These are phyloP conservation scores for Acanthochlamys bracteata DNA, from an alignment of 106 monocot species.

Conservation along the genomic window DNA sequence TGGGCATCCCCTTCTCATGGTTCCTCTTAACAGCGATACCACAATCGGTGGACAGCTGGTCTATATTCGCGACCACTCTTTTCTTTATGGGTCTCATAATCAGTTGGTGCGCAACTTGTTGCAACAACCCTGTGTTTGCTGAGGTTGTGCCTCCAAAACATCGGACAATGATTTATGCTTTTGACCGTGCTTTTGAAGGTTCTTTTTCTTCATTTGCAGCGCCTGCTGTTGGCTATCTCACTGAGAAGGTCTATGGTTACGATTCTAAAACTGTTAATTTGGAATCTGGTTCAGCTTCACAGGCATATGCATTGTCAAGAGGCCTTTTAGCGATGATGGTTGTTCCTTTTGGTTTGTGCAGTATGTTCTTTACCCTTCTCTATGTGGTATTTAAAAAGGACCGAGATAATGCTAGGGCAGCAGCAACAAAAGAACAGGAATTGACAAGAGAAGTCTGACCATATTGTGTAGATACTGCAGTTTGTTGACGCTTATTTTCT, in stretches of 20 bases:
- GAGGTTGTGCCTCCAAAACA: constrained; percentile 84
- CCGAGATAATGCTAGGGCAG: constrained; percentile 35
- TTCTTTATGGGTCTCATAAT: constrained; percentile 86
- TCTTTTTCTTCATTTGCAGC: constrained; percentile 90
- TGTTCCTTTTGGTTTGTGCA: constrained; percentile 66
- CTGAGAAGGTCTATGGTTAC: constrained; percentile 81
- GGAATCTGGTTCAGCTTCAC: constrained; percentile 29
- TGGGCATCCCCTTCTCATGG: constrained; percentile 87
- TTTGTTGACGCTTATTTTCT: neutral
- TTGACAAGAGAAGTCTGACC: constrained; percentile 9
- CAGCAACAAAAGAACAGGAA: constrained; percentile 45
- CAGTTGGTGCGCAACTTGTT: constrained; percentile 87
- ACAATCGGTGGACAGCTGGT: constrained; percentile 45
- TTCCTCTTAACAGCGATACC: constrained; percentile 64
- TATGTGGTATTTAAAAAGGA: constrained; percentile 61
- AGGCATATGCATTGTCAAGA: constrained; percentile 74
- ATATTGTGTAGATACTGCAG: neutral
- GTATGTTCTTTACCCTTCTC: constrained; percentile 58
- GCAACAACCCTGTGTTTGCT: constrained; percentile 96
- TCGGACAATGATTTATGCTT: constrained; percentile 93
- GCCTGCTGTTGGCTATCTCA: constrained; percentile 68
- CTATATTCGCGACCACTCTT: constrained; percentile 46
- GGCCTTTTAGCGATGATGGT: constrained; percentile 67
- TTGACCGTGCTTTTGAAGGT: constrained; percentile 89
- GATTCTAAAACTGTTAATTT: constrained; percentile 28